Base-by-base conservation (phyloP, 148 eudicot species). In the Polygonum aviculare region DNA sequence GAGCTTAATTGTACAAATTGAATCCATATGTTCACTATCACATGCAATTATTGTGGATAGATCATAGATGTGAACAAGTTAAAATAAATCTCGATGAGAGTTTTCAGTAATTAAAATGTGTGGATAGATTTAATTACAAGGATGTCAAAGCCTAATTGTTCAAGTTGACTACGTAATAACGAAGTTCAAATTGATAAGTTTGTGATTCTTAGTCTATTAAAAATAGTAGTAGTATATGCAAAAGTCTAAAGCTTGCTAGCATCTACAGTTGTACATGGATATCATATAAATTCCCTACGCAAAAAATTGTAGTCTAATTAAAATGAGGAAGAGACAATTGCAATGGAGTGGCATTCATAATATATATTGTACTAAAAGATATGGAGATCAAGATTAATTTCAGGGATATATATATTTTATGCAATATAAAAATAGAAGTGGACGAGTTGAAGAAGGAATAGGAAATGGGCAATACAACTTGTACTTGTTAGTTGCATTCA, bases 261-360 rank as follows among this genome's bases (percentile, higher is more conserved):
- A 67, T 67, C n/a, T 35, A 67, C 72, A 67, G 72, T 36, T 67
- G 72, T 67, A 36, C 72, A 67, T 12, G 72, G 72, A 38, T 67
- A 26, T 26, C 31, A 26, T 26, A 14, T 16, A 67, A 67, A 67
- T 67, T 38, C 15, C 72, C 45, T 67, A 18, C 44, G 21, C 45
- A 67, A 67, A 15, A 65, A 14, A 14, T 19, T 67, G 15, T 62
- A 33, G 31, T 14, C 4, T 67, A 15, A 67, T 15, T 15, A 67
- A 67, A 67, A 67, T 67, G 72, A 41, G 69, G 72, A 67, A 67
- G 44, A 35, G 72, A 67, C 72, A 67, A 67, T 67, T 67, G 72
- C 36, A 7, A 63, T 63, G 39, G 40, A 63, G 36, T 22, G 69
- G n/a, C 36, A 65, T 65, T n/a, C 44, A 15, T 35, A 51, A 14